Conservation (phyloP, 2,329 filamentous ascomycete genomes). For the Claviceps monticola region DNA sequence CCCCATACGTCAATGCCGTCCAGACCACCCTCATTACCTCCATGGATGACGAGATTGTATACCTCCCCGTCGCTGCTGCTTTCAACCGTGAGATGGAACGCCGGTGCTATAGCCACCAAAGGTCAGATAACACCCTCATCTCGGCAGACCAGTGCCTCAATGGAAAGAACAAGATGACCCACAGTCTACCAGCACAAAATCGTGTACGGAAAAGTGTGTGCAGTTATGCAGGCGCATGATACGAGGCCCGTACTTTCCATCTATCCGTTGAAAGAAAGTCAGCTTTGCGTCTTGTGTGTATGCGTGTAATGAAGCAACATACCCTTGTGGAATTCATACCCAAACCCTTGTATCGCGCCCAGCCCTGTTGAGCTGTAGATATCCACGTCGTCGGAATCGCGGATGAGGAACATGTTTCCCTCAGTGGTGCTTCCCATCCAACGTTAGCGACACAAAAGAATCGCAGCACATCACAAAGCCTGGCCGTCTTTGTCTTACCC, state of each 20-base stretch:
- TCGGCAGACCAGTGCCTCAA: not conserved
- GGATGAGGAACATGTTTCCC: not conserved
- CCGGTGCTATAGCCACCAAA: not conserved
- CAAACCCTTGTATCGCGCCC: constrained; percentile 1
- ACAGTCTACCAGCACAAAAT: not conserved
- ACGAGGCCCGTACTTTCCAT: not conserved
- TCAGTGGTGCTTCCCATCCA: not conserved
- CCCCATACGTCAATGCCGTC: not conserved
- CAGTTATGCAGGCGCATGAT: not conserved
- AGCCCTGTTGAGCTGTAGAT: not conserved
- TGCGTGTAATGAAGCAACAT: not conserved
- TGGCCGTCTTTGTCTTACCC: not conserved
- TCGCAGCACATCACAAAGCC: not conserved
- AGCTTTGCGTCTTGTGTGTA: not conserved
- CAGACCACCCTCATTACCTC: not conserved
- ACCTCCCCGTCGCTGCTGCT: not conserved
- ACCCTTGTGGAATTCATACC: not conserved
- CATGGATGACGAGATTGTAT: not conserved
- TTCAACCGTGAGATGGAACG: not conserved
- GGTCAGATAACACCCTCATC: not conserved
- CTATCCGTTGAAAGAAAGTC: not conserved
- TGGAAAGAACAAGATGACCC: not conserved
- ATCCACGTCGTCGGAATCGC: not conserved
- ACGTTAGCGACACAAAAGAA: not conserved
- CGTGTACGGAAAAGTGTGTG: not conserved